Percentiles rank a stretch among this genome's conserved stretches.
These are phyloP conservation scores for Fusarium napiforme DNA, from an alignment of 2,329 filamentous ascomycete genomes.

Conservation along the genomic window DNA sequence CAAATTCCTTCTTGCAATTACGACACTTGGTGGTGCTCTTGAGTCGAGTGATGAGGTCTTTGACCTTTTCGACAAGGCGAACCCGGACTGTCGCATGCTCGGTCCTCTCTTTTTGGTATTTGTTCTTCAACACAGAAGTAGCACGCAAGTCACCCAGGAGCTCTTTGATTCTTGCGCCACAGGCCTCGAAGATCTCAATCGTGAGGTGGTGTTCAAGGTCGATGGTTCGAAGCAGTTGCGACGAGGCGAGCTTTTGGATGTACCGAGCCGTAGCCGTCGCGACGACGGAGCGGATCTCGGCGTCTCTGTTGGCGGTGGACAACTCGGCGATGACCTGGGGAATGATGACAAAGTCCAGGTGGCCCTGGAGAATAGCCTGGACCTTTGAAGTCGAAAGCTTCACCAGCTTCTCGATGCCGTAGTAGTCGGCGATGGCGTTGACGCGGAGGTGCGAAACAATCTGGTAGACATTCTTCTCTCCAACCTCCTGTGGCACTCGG, in stretches of 20 bases:
- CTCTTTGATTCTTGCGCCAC: fast-evolving
- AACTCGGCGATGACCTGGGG: background rate
- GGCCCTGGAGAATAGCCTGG: fast-evolving
- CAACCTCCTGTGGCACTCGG: fast-evolving
- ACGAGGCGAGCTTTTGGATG: fast-evolving
- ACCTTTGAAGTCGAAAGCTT: background rate
- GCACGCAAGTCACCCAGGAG: no score
- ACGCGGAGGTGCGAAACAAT: background rate
- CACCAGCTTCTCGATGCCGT: background rate
- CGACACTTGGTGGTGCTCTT: background rate
- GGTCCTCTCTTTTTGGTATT: no score
- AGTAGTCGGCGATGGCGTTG: background rate
- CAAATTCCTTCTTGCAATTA: background rate
- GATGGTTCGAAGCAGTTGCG: background rate
- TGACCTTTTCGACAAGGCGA: background rate
- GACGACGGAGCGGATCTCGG: background rate
- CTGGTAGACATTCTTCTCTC: fast-evolving
- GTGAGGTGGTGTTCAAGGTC: background rate
- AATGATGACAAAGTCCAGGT: fast-evolving
- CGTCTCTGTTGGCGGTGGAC: background rate
- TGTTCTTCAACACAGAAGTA: no score
- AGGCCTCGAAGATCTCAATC: background rate
- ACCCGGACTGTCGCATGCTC: no score
- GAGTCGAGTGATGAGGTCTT: background rate
- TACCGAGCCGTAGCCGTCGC: fast-evolving